phyloP scores from a whole-genome alignment of 2,329 filamentous ascomycete species.

The Penicillium brasilianum region DNA sequence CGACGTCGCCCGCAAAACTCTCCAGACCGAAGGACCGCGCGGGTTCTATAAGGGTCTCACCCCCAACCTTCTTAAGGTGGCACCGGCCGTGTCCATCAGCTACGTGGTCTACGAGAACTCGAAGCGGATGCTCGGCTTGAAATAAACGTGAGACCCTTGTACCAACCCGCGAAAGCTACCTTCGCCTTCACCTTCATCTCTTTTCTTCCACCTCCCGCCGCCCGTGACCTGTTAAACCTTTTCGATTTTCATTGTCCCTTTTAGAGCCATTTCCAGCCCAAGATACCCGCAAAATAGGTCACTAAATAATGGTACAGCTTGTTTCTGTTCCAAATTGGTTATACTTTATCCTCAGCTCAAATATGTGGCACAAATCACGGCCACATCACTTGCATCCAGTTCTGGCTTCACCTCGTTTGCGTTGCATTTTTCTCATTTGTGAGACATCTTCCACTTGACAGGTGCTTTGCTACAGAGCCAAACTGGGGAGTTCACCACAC shows the following conservation, averaged over 20 bases:
- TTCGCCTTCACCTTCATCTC: constrained; percentile 1
- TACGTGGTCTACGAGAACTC: constrained; percentile 93
- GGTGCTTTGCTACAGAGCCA: constrained; percentile 15
- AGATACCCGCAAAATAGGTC: constrained; percentile 40
- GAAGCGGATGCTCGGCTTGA: constrained; percentile 69
- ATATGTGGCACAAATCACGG: constrained; percentile 4
- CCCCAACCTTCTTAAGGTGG: constrained; percentile 94
- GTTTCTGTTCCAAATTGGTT: constrained; percentile 23
- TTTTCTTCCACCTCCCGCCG: constrained; percentile 3
- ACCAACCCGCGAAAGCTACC: neutral
- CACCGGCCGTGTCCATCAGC: constrained; percentile 92
- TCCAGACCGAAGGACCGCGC: constrained; percentile 78
- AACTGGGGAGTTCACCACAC: constrained; percentile 12
- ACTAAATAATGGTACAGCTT: constrained; percentile 23
- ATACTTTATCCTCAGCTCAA: constrained; percentile 17
- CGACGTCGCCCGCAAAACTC: constrained; percentile 84
- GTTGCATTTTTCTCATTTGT: neutral
- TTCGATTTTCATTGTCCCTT: constrained; percentile 21
- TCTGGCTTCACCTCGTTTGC: constrained; percentile 5
- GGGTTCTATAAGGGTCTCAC: constrained; percentile 95
- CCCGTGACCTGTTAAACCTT: constrained; percentile 13
- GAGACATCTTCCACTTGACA: constrained; percentile 14
- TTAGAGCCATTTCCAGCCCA: constrained; percentile 32
- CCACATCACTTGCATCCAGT: constrained; percentile 20
- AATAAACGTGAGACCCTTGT: constrained; percentile 36